phyloP scores from a whole-genome alignment of 805 yeast species.

The Torulaspora microellipsoides region DNA sequence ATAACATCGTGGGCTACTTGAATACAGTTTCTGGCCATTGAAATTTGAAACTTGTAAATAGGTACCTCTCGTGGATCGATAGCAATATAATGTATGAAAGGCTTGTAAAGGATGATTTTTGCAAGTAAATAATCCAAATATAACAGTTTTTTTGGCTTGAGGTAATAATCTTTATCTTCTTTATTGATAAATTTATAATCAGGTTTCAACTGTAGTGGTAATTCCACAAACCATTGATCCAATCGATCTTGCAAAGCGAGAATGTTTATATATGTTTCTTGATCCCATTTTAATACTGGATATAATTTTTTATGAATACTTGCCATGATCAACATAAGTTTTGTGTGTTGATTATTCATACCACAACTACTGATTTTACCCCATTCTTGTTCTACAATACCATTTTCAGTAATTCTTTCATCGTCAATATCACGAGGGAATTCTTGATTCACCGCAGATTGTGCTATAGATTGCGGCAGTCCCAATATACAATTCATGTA shows the following conservation, averaged over 20 bases:
- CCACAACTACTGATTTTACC: constrained; percentile 64
- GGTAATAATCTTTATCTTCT: constrained; percentile 39
- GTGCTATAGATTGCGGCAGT: constrained; percentile 69
- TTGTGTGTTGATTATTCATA: constrained; percentile 83
- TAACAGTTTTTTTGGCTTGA: constrained; percentile 69
- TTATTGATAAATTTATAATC: constrained; percentile 62
- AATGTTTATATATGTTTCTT: constrained; percentile 35
- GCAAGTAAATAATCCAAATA: constrained; percentile 72
- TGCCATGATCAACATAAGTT: constrained; percentile 58
- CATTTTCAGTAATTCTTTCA: constrained; percentile 71
- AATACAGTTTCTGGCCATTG: constrained; percentile 77
- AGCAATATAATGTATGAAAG: constrained; percentile 79
- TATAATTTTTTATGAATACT: constrained; percentile 14
- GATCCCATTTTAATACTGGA: constrained; percentile 12
- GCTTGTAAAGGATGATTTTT: constrained; percentile 76
- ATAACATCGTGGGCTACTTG: constrained; percentile 80
- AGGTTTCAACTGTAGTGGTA: constrained; percentile 70
- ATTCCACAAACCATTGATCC: constrained; percentile 62
- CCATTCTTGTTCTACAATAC: constrained; percentile 46
- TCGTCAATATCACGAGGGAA: constrained; percentile 83
- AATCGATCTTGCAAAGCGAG: constrained; percentile 64
- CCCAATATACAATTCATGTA: constrained; percentile 86
- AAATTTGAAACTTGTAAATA: constrained; percentile 55
- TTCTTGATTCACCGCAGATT: constrained; percentile 82
- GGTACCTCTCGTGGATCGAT: constrained; percentile 31